Evolutionary conservation across 768 basidiomycete species (phyloP), one percentile per base, ranked within the genome.

Genomic region (Hygrocybe coccinea): DNA sequence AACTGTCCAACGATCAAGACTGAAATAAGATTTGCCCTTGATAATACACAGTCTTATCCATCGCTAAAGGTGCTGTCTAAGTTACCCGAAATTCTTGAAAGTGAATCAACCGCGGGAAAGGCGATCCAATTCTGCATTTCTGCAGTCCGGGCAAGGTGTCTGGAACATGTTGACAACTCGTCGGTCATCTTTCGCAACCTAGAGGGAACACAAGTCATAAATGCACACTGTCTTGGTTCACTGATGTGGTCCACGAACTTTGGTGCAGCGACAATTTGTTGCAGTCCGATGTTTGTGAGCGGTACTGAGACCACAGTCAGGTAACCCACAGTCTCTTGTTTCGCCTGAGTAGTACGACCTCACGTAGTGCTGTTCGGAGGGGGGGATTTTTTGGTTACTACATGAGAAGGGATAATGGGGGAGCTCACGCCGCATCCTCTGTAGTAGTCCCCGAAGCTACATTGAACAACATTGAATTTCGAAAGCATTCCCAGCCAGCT

Each of bases 101-200:
- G 5, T 17, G 22, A 21, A 36, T 54, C 44, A 47, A 25, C 58
- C 44, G n/a, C 44, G 37, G 39, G 58, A 47, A 21, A 54, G 39
- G n/a, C 63, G 71, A 52, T 63, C 69, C 47, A 70, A 66, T 58
- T 73, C 73, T 33, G 71, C 69, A 14, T 57, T 65, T 58, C 72
- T 75, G 71, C 86, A 87, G 1, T 47, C 59, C 4, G 85, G 85
- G 70, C 86, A 87, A 54, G 79, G 73, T 55, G 78, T 77, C 61
- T 85, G 85, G 61, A 88, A 84, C 67, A 87, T 73, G 66, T 82
- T 89, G 56, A 77, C 70, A 37, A 88, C 82, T 38, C 77, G 75
- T 52, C 80, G 76, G 37, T 81, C 65, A 61, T 86, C 84, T 48
- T 68, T 57, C 35, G 69, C 65, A 34, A 59, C 64, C 78, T 80